These are phyloP conservation scores for Scheffersomyces coipomensis DNA, from an alignment of 805 yeast species.

Conservation along the genomic window DNA sequence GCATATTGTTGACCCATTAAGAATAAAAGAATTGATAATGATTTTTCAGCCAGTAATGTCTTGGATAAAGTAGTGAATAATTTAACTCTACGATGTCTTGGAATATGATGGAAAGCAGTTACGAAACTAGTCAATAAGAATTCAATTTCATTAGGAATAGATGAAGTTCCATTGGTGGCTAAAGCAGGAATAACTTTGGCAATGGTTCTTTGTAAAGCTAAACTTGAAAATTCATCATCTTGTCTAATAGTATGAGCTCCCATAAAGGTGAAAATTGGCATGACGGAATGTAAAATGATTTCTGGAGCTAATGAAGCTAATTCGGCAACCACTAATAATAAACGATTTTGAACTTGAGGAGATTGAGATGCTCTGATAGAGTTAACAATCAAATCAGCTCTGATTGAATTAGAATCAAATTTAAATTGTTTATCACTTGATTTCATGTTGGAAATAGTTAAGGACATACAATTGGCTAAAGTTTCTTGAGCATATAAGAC, in stretches of 20 bases:
- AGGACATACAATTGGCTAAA: conserved; percentile 80
- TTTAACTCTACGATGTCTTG: conserved; percentile 91
- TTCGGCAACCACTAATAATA: conserved; percentile 80
- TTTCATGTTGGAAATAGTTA: conserved; percentile 59
- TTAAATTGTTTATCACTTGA: conserved; percentile 19
- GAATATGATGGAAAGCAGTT: conserved; percentile 94
- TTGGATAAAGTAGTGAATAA: conserved; percentile 74
- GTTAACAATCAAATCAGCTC: conserved; percentile 89
- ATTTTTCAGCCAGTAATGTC: conserved; percentile 65
- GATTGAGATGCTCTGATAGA: conserved; percentile 86
- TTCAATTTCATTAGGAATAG: conserved; percentile 64
- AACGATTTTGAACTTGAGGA: conserved; percentile 92
- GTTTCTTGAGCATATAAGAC: conserved; percentile 90
- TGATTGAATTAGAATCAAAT: conserved; percentile 62
- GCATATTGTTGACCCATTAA: conserved; percentile 78
- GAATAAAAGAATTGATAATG: conserved; percentile 72
- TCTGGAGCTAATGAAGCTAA: conserved; percentile 90
- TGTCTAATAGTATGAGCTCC: conserved; percentile 96
- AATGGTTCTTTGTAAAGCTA: conserved; percentile 90
- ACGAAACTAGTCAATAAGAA: conserved; percentile 84
- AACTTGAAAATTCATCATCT: conserved; percentile 92
- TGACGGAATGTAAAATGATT: conserved; percentile 87
- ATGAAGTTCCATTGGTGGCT: conserved; percentile 40
- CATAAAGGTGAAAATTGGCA: conserved; percentile 99
- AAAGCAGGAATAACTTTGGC: conserved; percentile 89